Base-by-base conservation (phyloP, 108 stramenopile genomes). In the Cyclotella baltica region DNA sequence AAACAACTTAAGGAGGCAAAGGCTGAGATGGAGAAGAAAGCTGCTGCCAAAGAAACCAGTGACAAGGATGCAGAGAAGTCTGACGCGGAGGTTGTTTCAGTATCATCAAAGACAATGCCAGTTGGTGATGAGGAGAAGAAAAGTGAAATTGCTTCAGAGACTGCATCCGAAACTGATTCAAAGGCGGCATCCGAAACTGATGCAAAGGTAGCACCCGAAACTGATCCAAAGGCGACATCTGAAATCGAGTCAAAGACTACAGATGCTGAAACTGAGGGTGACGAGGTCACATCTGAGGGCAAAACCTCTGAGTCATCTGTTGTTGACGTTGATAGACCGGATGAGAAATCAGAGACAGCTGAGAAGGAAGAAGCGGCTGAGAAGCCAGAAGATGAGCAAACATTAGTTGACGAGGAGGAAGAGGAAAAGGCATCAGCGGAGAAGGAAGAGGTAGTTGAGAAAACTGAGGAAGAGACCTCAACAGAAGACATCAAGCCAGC, bases 1-100 rank as follows among this genome's bases (percentile, higher is more conserved):
- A 65, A 65, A 65, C 30, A 65, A 19, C 64, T 65, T 5, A 65
- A 65, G 64, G 22, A 46, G 19, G 40, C 23, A 13, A 65, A 47
- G 40, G 40, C 64, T 27, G 15, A 46, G 4, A 20, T 25, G 23
- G 64, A 46, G 1, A 43, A 65, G 40, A 25, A 47, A 29, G n/a
- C 23, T 5, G 64, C 1, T 20, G 6, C 25, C 10, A 10, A 43
- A 31, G 25, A 65, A 27, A 47, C 13, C 23, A 25, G 10, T 15
- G 40, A 47, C 31, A 34, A 36, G 25, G 35, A 62, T 5, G 61
- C 1, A 1, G 6, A 25, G 2, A 3, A 57, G 47, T 48, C 47
- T n/a, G 47, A 57, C 23, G 2, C 22, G 55, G 22, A 4, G 55
- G 27, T 27, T 22, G 27, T 25, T 3, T 18, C 22, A 6, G 2